Conservation (phyloP, 2,329 filamentous ascomycete species). For the Nemania serpens region DNA sequence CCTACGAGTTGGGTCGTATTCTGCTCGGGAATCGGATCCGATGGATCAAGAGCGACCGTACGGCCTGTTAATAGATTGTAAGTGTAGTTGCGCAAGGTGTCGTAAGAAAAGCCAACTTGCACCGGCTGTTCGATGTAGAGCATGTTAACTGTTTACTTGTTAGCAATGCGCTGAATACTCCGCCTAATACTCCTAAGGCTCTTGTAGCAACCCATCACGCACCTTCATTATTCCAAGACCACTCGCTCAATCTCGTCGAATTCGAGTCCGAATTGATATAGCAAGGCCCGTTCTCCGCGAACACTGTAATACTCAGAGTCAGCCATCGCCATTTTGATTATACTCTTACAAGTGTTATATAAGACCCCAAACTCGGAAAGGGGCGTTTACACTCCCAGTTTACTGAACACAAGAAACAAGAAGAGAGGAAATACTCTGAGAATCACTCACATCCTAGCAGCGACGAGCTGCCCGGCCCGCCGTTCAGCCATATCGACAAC, state of each 20-base stretch:
- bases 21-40: conserved; percentile 43
- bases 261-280: conserved; percentile 51
- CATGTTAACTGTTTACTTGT: conserved; percentile 52
- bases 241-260: conserved; percentile 57
- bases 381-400: neutral
- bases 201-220: conserved; percentile 1
- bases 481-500: conserved; percentile 63
- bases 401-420: neutral
- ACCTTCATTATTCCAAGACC: conserved; percentile 58
- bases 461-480: conserved; percentile 62
- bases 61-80: conserved; percentile 48
- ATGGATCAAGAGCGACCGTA: conserved; percentile 40
- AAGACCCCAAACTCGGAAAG: too few relatives aligned
- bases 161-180: conserved; percentile 3
- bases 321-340: neutral
- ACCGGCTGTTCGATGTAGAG: conserved; percentile 60
- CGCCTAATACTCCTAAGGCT: neutral
- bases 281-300: conserved; percentile 57
- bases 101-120: conserved; percentile 66
- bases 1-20: conserved; percentile 51
- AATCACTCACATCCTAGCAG: conserved; percentile 47
- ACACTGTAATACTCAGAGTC: conserved; percentile 33
- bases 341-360: neutral
- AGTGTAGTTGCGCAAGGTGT: conserved; percentile 61
- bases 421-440: neutral